Evolutionary conservation across 2,329 filamentous ascomycete genomes (phyloP).

Genomic region (Colletotrichum sublineola): DNA sequence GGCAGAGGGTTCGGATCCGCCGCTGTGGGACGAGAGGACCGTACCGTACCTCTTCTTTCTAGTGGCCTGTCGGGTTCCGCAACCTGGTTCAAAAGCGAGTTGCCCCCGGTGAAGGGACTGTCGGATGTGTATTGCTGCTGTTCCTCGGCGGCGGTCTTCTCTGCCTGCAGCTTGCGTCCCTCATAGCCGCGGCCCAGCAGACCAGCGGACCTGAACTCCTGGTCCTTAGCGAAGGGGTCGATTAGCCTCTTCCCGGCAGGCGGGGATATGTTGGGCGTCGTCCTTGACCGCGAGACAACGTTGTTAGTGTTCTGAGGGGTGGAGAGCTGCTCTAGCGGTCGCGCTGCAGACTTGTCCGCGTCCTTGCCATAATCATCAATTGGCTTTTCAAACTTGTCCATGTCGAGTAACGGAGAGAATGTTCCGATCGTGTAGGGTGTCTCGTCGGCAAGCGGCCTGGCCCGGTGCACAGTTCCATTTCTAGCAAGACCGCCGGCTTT

Average conservation of each 20-base stretch:
- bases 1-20: conserved; percentile 37
- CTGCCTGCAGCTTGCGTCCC: conserved; percentile 58
- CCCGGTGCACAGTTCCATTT: conserved; percentile 50
- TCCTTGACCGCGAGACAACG: conserved; percentile 33
- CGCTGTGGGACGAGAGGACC: conserved; percentile 47
- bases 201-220: conserved; percentile 64
- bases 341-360: conserved; percentile 43
- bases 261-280: conserved; percentile 26
- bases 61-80: conserved; percentile 47
- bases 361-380: conserved; percentile 64
- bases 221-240: conserved; percentile 48
- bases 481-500: conserved; percentile 49
- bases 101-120: conserved; percentile 41
- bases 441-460: conserved; percentile 60
- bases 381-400: conserved; percentile 69
- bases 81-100: conserved; percentile 64
- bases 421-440: conserved; percentile 74
- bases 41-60: conserved; percentile 51
- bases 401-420: conserved; percentile 76
- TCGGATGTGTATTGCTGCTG: conserved; percentile 25
- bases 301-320: conserved; percentile 24
- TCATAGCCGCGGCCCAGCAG: conserved; percentile 65
- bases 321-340: conserved; percentile 18
- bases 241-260: conserved; percentile 25
- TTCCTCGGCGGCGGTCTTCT: conserved; percentile 44